Percentiles rank a stretch among this genome's conserved stretches.
Conservation (phyloP, 495 filamentous ascomycete genomes). For the Hypoxylon cercidicola region DNA sequence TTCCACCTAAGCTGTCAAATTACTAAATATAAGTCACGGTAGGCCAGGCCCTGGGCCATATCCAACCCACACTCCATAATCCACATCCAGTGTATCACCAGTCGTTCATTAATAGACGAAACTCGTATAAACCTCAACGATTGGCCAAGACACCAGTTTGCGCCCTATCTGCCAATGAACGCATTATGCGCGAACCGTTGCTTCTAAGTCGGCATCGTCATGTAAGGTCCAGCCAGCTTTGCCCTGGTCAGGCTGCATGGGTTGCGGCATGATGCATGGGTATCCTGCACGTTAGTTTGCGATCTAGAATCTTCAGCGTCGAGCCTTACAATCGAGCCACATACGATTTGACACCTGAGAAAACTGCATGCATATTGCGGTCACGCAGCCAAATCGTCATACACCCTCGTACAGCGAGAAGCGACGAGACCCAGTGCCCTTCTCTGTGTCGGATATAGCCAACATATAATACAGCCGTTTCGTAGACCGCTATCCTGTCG, state of each 20-base stretch:
- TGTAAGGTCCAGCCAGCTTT: slow-evolving; percentile 9
- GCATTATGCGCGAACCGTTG: neutral
- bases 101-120: neutral
- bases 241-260: neutral
- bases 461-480: neutral
- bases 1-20: neutral
- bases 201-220: slow-evolving; percentile 9
- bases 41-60: neutral
- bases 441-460: neutral
- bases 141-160: neutral
- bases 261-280: slow-evolving; percentile 21
- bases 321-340: slow-evolving; percentile 35
- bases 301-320: slow-evolving; percentile 30
- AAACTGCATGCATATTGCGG: slow-evolving; percentile 11
- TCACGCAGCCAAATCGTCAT: slow-evolving; percentile 20
- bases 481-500: neutral
- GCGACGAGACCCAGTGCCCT: neutral
- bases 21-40: neutral
- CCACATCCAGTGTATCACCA: neutral
- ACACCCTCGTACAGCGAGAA: slow-evolving; percentile 29
- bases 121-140: neutral
- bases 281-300: slow-evolving; percentile 28
- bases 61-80: neutral
- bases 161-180: neutral
- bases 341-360: slow-evolving; percentile 13